Evolutionary conservation across 441 rosid species (phyloP).

Genomic region (Breynia disticha): DNA sequence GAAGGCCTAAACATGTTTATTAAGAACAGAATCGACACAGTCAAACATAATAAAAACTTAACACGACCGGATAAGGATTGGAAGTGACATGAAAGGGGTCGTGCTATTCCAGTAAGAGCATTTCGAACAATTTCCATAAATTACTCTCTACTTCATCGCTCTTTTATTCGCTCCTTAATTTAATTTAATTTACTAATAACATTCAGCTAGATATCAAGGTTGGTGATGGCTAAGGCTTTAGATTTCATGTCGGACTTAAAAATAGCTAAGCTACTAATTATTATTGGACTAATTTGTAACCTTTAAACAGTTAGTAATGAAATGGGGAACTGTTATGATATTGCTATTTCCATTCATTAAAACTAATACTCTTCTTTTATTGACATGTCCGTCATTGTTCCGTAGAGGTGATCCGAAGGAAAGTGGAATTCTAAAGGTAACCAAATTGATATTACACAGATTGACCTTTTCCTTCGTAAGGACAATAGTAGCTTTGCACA

Average conservation of each 20-base stretch:
- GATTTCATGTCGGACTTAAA: constrained; percentile 3
- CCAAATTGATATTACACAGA: constrained; percentile 5
- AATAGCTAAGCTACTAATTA: constrained; percentile 1
- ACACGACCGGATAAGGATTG: no score
- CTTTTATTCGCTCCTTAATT: no score
- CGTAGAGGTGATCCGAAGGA: constrained; percentile 74
- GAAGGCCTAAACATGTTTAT: no score
- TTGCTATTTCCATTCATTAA: not conserved
- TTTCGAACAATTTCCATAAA: no score
- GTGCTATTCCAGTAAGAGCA: no score
- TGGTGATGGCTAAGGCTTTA: constrained; percentile 8
- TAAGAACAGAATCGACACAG: no score
- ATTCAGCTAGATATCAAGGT: constrained; percentile 81
- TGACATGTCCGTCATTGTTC: constrained; percentile 54
- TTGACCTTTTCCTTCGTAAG: not conserved
- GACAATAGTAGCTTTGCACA: no score
- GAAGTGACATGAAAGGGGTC: no score
- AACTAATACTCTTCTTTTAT: constrained; percentile 21
- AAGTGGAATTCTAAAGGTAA: constrained; percentile 83
- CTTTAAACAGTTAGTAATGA: no score
- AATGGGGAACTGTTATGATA: not conserved
- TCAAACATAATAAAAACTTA: no score
- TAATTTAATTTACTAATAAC: no score
- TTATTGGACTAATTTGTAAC: constrained; percentile 1
- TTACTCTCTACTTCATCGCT: no score